Conservation (phyloP, 306 rosid genomes). For the Fagus crenata region DNA sequence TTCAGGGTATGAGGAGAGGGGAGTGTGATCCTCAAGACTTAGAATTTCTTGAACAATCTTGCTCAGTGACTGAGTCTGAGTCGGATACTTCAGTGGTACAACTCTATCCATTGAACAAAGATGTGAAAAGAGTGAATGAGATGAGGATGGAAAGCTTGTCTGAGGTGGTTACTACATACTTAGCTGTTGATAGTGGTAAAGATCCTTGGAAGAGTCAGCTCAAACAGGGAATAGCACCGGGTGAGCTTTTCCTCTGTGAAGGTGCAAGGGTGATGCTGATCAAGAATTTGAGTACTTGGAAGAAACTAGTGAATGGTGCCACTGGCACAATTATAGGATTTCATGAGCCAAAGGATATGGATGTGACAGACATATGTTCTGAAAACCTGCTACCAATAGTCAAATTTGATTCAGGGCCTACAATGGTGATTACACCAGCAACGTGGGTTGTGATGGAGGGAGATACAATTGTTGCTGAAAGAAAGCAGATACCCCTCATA, state of each 20-base stretch:
- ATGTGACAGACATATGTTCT: constrained; percentile 16
- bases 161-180: constrained; percentile 31
- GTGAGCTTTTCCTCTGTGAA: constrained; percentile 35
- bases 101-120: constrained; percentile 45
- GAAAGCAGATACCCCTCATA: constrained; percentile 57
- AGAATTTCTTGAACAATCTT: constrained; percentile 31
- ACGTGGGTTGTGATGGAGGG: constrained; percentile 44
- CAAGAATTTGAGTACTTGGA: constrained; percentile 40
- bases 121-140: constrained; percentile 46
- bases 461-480: constrained; percentile 35
- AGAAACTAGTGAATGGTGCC: constrained; percentile 55
- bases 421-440: constrained; percentile 29
- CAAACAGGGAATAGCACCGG: constrained; percentile 36
- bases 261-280: constrained; percentile 64
- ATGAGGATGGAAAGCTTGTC: constrained; percentile 39
- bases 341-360: background rate
- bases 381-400: constrained; percentile 42
- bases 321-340: constrained; percentile 50
- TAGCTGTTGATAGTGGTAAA: constrained; percentile 40
- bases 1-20: constrained; percentile 55
- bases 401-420: constrained; percentile 47
- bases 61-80: constrained; percentile 11
- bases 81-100: constrained; percentile 43
- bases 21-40: constrained; percentile 32
- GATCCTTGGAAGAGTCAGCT: constrained; percentile 39